Conservation (phyloP, 2,329 filamentous ascomycete species). For the Shiraia bambusicola region DNA sequence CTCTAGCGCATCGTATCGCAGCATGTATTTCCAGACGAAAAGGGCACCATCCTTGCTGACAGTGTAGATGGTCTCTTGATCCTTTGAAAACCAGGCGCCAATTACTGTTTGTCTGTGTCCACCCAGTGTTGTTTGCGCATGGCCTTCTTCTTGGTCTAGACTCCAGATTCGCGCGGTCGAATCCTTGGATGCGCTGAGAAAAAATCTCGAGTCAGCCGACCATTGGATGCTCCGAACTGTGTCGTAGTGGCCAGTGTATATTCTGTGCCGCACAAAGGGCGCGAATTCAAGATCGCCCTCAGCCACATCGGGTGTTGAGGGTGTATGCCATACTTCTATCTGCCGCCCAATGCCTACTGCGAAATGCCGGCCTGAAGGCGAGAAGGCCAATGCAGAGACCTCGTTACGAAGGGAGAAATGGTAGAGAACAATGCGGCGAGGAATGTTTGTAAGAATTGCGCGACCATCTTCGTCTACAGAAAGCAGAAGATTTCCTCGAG, state of each 20-base stretch:
- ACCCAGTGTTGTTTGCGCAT: constrained; percentile 83
- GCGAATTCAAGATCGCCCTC: constrained; percentile 90
- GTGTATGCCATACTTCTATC: constrained; percentile 95
- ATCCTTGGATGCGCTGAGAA: constrained; percentile 88
- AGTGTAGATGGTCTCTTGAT: constrained; percentile 95
- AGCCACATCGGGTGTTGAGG: constrained; percentile 80
- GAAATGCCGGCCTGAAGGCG: constrained; percentile 87
- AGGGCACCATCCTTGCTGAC: constrained; percentile 96
- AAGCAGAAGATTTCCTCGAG: constrained; percentile 86
- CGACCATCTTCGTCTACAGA: constrained; percentile 93
- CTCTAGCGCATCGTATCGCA: constrained; percentile 58
- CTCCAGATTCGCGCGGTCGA: constrained; percentile 95
- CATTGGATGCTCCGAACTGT: constrained; percentile 83
- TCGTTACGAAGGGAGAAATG: constrained; percentile 92
- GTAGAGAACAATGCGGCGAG: constrained; percentile 81
- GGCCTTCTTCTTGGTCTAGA: constrained; percentile 80
- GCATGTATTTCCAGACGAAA: constrained; percentile 86
- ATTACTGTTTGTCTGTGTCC: constrained; percentile 89
- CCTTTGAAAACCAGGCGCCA: constrained; percentile 93
- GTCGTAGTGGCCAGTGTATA: constrained; percentile 87
- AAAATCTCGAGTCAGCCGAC: constrained; percentile 95
- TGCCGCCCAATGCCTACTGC: constrained; percentile 83
- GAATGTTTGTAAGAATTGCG: constrained; percentile 89
- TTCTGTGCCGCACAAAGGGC: constrained; percentile 85
- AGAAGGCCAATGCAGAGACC: constrained; percentile 83